These are phyloP conservation scores for Penicillium daleae DNA, from an alignment of 495 filamentous ascomycete genomes.

Conservation along the genomic window DNA sequence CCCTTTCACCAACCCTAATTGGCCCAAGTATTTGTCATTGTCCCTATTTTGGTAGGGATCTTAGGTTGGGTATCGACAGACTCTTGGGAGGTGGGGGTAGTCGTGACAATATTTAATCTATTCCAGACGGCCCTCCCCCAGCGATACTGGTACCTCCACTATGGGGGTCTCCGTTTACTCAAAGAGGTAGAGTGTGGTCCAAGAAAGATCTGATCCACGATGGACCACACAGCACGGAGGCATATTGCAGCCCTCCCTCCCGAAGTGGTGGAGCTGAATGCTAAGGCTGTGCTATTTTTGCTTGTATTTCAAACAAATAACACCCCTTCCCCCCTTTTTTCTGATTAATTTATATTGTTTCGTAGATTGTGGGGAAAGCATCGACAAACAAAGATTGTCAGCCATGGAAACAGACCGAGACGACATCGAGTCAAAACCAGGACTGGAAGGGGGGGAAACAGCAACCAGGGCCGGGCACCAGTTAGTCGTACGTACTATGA, in stretches of 20 bases:
- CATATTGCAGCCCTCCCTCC: background rate
- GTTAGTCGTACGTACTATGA: background rate
- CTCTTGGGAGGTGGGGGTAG: conserved; percentile 7
- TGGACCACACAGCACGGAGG: background rate
- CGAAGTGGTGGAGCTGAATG: conserved; percentile 2
- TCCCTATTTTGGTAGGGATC: conserved; percentile 36
- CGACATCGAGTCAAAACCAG: background rate
- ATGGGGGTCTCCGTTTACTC: background rate
- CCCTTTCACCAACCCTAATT: conserved; percentile 19
- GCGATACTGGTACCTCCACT: conserved; percentile 3
- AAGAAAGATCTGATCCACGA: background rate
- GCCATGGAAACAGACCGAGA: background rate
- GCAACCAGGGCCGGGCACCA: background rate
- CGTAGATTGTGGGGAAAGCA: background rate
- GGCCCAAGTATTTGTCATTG: conserved; percentile 48
- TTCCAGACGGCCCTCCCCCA: conserved; percentile 20
- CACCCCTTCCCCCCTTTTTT: background rate
- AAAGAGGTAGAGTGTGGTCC: background rate
- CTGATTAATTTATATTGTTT: background rate
- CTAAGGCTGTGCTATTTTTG: conserved; percentile 9
- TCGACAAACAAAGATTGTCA: conserved; percentile 1
- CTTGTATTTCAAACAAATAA: background rate
- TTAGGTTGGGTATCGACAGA: conserved; percentile 25
- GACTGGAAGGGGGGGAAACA: conserved; percentile 2
- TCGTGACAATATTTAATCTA: conserved; percentile 24